A percentile compares a stretch with the other conserved stretches of the same genome.
phyloP scores from a whole-genome alignment of 192 early-diverging fungal genomes.

The Podochytrium sp. region DNA sequence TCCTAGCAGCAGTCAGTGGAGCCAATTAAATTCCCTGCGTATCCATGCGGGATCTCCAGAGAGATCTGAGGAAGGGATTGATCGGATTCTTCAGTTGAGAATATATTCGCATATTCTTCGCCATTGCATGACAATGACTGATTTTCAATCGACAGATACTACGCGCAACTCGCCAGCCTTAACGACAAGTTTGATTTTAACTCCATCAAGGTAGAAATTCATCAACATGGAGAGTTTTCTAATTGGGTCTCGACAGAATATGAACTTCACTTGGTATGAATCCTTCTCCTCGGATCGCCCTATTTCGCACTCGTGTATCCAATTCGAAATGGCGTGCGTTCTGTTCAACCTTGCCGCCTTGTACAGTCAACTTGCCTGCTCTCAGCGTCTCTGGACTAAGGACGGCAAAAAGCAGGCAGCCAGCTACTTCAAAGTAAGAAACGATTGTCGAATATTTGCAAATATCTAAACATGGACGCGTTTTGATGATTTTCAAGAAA shows the following conservation, averaged over 20 bases:
- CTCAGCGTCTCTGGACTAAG: slow-evolving; percentile 40
- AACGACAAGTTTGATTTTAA: slow-evolving; percentile 54
- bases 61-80: slow-evolving; percentile 49
- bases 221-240: too few relatives aligned
- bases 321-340: slow-evolving; percentile 61
- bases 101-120: neutral
- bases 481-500: slow-evolving; percentile 48
- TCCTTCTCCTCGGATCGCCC: slow-evolving; percentile 40
- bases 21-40: slow-evolving; percentile 53
- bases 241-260: too few relatives aligned
- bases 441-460: too few relatives aligned
- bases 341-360: slow-evolving; percentile 59
- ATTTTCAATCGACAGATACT: slow-evolving; percentile 48
- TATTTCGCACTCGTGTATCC: slow-evolving; percentile 51
- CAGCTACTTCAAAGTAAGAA: slow-evolving; percentile 51
- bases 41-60: slow-evolving; percentile 62
- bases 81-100: slow-evolving; percentile 53
- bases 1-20: slow-evolving; percentile 56
- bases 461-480: too few relatives aligned
- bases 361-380: slow-evolving; percentile 47
- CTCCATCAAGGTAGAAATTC: slow-evolving; percentile 51
- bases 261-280: slow-evolving; percentile 59
- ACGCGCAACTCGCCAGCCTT: slow-evolving; percentile 51
- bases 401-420: slow-evolving; percentile 52
- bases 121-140: neutral